phyloP scores from a whole-genome alignment of 2,329 filamentous ascomycete genomes.

The Penicillium griseofulvum region DNA sequence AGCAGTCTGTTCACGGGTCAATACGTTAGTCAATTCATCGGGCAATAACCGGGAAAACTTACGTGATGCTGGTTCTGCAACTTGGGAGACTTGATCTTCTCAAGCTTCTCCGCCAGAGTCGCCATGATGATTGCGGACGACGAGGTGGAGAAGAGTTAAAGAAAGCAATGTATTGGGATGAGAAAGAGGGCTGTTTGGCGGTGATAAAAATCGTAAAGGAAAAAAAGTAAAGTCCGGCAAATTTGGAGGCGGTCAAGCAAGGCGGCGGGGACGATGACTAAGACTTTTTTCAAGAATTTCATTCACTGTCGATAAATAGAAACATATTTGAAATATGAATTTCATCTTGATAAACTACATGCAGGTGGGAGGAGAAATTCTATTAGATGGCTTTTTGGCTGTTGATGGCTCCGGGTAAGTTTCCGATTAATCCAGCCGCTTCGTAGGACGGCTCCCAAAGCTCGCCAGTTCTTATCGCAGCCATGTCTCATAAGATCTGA shows the following conservation, averaged over 20 bases:
- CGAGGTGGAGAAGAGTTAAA: slow-evolving; percentile 23
- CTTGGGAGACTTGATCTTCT: slow-evolving; percentile 96
- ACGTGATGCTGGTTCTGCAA: slow-evolving; percentile 94
- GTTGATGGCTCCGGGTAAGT: too few relatives aligned
- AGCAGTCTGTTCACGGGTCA: slow-evolving; percentile 41
- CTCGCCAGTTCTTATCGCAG: background rate
- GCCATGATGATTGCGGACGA: slow-evolving; percentile 43
- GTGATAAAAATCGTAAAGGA: slow-evolving; percentile 13
- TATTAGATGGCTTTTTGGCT: too few relatives aligned
- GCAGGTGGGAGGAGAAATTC: background rate
- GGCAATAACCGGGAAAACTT: slow-evolving; percentile 28
- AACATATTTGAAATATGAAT: background rate
- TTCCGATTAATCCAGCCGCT: background rate
- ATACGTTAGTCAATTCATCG: slow-evolving; percentile 7
- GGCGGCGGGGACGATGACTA: slow-evolving; percentile 1
- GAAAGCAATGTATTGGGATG: slow-evolving; percentile 8
- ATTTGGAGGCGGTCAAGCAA: slow-evolving; percentile 5
- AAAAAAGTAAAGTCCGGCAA: slow-evolving; percentile 12
- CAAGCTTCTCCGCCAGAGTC: slow-evolving; percentile 83
- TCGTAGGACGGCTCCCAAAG: background rate
- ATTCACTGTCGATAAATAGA: background rate
- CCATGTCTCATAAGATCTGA: background rate
- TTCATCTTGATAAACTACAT: background rate
- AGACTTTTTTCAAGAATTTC: background rate
- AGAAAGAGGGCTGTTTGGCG: slow-evolving; percentile 11